Conservation (phyloP, 768 basidiomycete species). For the Jaapia argillacea region DNA sequence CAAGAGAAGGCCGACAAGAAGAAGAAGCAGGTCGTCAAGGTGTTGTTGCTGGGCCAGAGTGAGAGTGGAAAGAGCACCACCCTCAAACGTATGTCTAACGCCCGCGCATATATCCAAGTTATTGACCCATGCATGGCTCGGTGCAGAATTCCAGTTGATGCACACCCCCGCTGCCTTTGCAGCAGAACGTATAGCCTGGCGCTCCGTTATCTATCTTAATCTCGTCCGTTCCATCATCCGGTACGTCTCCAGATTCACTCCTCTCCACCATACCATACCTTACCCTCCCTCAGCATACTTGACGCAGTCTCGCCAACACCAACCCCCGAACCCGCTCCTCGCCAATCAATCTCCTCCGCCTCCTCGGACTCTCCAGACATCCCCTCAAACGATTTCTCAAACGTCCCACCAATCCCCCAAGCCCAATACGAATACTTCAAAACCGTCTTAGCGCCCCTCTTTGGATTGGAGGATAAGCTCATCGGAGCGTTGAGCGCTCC, state of each 20-base stretch:
- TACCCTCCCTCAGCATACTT: slow-evolving; percentile 42
- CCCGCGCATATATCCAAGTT: neutral
- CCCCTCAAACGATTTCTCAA: slow-evolving; percentile 36
- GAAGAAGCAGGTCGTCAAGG: slow-evolving; percentile 55
- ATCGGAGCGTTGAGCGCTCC: slow-evolving; percentile 58
- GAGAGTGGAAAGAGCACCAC: slow-evolving; percentile 88
- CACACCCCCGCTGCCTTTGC: slow-evolving; percentile 71
- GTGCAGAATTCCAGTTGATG: slow-evolving; percentile 70
- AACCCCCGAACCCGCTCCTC: slow-evolving; percentile 46
- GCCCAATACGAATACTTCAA: slow-evolving; percentile 55
- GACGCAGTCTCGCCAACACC: slow-evolving; percentile 70
- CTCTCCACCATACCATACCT: neutral
- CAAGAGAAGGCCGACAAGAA: slow-evolving; percentile 52
- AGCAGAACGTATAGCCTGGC: slow-evolving; percentile 77
- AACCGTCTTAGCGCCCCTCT: slow-evolving; percentile 53
- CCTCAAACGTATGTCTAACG: slow-evolving; percentile 49
- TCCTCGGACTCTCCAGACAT: slow-evolving; percentile 46
- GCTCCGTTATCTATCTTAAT: slow-evolving; percentile 83
- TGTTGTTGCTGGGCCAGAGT: slow-evolving; percentile 78
- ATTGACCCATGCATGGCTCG: neutral
- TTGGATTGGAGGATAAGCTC: slow-evolving; percentile 60
- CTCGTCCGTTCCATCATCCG: slow-evolving; percentile 74
- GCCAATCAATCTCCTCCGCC: slow-evolving; percentile 44
- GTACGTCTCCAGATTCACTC: slow-evolving; percentile 22
- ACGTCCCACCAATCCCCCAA: slow-evolving; percentile 39